These are phyloP conservation scores for Candida caryicola DNA, from an alignment of 805 yeast genomes.

Conservation along the genomic window DNA sequence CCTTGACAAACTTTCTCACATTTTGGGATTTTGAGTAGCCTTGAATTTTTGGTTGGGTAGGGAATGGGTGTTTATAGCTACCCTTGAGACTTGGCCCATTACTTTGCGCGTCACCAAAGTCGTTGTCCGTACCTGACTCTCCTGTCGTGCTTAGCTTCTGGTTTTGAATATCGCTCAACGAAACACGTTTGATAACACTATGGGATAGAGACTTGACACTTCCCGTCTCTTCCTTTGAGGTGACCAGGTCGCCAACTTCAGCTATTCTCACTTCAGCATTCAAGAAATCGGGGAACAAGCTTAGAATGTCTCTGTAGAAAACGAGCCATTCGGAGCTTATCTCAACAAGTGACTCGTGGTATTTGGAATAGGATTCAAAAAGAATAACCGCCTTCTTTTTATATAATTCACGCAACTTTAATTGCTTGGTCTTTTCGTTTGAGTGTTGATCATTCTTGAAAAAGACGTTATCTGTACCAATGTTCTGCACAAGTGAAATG, in stretches of 20 bases:
- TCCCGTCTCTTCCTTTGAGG: conserved; percentile 8
- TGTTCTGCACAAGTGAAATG: conserved; percentile 26
- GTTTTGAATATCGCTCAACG: conserved; percentile 17
- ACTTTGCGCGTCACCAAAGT: conserved; percentile 3
- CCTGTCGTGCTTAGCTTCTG: conserved; percentile 9
- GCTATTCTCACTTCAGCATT: conserved; percentile 20
- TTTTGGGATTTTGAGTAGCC: conserved; percentile 18
- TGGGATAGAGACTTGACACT: conserved; percentile 13
- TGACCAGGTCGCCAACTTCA: conserved; percentile 7
- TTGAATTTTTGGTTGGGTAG: background rate
- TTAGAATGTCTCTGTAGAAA: conserved; percentile 31
- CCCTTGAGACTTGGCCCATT: background rate
- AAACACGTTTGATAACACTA: conserved; percentile 18
- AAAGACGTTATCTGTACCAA: conserved; percentile 23
- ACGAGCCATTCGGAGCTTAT: conserved; percentile 43
- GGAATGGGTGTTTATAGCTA: background rate
- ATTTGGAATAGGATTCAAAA: conserved; percentile 33
- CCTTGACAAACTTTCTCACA: conserved; percentile 29
- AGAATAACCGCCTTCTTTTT: conserved; percentile 29
- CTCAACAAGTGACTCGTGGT: conserved; percentile 38
- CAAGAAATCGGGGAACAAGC: conserved; percentile 38
- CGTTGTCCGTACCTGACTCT: conserved; percentile 16
- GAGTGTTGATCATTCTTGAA: conserved; percentile 18
- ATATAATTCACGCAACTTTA: conserved; percentile 34
- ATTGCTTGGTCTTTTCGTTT: conserved; percentile 27